Conservation (phyloP, 306 rosid genomes). For the Parietaria judaica region DNA sequence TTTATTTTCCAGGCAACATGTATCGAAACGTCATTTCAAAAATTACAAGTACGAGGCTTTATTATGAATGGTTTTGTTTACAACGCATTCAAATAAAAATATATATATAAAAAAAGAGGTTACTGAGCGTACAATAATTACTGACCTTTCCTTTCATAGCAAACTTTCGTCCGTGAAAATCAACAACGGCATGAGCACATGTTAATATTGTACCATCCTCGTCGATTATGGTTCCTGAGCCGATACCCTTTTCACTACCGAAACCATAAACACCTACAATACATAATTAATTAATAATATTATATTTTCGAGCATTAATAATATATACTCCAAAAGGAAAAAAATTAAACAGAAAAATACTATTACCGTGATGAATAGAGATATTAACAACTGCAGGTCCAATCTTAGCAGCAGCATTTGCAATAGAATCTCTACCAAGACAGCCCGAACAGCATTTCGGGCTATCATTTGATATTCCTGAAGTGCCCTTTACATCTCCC, state of each 20-base stretch:
- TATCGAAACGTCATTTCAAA: background rate
- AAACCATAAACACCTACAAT: constrained; percentile 43
- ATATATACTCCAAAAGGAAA: background rate
- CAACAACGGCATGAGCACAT: constrained; percentile 74
- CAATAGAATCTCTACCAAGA: constrained; percentile 69
- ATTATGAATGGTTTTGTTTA: background rate
- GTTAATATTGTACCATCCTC: constrained; percentile 84
- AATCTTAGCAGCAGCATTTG: constrained; percentile 75
- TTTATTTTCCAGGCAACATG: background rate
- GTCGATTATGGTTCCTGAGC: constrained; percentile 81
- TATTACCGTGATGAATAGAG: constrained; percentile 50
- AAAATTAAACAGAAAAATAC: background rate
- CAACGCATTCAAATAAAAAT: too few species aligned
- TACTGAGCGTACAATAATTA: background rate
- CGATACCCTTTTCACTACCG: constrained; percentile 39
- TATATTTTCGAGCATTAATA: background rate
- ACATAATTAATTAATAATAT: background rate
- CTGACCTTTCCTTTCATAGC: constrained; percentile 70
- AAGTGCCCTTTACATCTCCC: constrained; percentile 32
- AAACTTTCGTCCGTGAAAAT: constrained; percentile 45
- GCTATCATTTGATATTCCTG: constrained; percentile 25
- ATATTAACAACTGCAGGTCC: constrained; percentile 86
- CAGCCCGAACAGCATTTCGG: constrained; percentile 38
- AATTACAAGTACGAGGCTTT: background rate
- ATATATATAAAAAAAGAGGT: background rate